Evolutionary conservation across 257 asterid species (phyloP), one percentile per base, ranked within the genome.

Genomic region (Petrea volubilis): DNA sequence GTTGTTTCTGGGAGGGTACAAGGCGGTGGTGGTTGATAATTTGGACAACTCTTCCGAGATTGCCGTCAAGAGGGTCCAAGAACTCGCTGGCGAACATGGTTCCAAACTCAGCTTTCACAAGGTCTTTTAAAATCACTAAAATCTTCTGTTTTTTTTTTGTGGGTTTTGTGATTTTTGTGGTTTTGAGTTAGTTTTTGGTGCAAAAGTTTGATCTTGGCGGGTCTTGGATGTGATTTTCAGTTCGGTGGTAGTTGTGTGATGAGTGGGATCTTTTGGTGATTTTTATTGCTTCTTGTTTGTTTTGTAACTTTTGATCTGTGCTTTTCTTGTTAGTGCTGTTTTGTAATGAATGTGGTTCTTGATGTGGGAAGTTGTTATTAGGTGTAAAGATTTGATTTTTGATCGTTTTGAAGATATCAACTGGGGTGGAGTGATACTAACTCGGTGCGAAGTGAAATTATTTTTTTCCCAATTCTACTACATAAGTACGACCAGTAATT

Each of bases 11-110:
- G 83, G 82, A 1, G 91, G 93, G 0, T 83, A 81, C 77, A 80
- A 76, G 67, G 79, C 81, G 28, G 87, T 84, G 23, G 86, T 87
- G 69, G 80, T 88, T 3, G 95, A 88, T 73, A 88, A 84, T 77
- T 72, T 84, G 82, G 88, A 84, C 53, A 88, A 88, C 75, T 79
- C 96, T 38, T 83, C 91, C 21, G 82, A 76, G 20, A 59, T 83
- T 73, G 80, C 96, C 18, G 12, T 85, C 60, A 75, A 78, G 5
- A 80, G 91, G 44, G 85, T 89, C 29, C 60, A 67, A 24, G 85
- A 84, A 62, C 89, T 89, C 58, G 90, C 96, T 21, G 83, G 64
- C 12, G 77, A 78, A 52, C 43, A 74, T 69, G 93, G 87, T 63
- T 41, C 79, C 31, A 81, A 78, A 14, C 87, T 89, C 34, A n/a